phyloP scores from a whole-genome alignment of 768 basidiomycete species.

The Serpula lacrymans region DNA sequence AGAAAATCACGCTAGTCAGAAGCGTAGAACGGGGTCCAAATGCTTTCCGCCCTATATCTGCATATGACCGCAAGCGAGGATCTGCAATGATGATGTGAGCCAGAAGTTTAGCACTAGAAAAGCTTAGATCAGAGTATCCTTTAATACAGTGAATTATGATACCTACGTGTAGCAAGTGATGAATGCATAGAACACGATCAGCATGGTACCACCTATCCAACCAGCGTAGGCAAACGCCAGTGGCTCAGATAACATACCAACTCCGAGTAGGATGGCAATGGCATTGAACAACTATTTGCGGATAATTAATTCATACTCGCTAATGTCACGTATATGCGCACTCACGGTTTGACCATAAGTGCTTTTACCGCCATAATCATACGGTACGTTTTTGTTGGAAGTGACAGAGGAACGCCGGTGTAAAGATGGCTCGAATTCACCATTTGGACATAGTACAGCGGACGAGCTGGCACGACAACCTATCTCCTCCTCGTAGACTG shows the following conservation, averaged over 20 bases:
- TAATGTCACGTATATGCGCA: neutral
- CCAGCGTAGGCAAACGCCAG: conserved; percentile 91
- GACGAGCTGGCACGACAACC: neutral
- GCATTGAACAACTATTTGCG: conserved; percentile 76
- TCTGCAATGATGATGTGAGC: conserved; percentile 73
- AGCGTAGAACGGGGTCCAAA: conserved; percentile 73
- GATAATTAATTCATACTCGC: conserved; percentile 5
- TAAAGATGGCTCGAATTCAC: conserved; percentile 1
- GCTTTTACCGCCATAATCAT: conserved; percentile 51
- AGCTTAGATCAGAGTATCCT: conserved; percentile 5
- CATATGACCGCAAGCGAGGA: conserved; percentile 70
- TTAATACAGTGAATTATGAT: neutral
- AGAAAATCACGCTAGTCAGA: conserved; percentile 71
- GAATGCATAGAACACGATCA: conserved; percentile 74
- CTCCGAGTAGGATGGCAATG: conserved; percentile 80
- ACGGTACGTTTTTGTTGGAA: conserved; percentile 16
- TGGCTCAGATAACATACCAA: conserved; percentile 87
- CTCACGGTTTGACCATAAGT: conserved; percentile 73
- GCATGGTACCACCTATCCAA: conserved; percentile 73
- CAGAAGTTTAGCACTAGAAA: conserved; percentile 76
- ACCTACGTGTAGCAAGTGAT: conserved; percentile 89
- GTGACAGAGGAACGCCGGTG: conserved; percentile 1
- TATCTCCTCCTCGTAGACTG: neutral
- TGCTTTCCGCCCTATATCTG: conserved; percentile 86
- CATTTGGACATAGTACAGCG: neutral